phyloP scores from a whole-genome alignment of 768 basidiomycete species.

The Leccinum arenicola region DNA sequence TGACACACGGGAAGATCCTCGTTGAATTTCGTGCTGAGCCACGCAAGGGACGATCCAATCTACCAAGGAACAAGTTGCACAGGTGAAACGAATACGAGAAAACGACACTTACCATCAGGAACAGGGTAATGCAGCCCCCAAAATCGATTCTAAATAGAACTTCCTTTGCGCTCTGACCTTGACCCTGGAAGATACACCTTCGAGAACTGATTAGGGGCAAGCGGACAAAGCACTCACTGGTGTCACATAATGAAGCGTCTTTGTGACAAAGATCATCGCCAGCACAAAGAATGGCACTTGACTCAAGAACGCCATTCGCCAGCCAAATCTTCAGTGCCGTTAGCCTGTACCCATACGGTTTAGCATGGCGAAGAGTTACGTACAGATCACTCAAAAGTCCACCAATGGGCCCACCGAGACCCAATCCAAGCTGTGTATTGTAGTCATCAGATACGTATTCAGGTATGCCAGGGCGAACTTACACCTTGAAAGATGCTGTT shows the following conservation, averaged over 20 bases:
- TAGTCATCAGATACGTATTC: not conserved
- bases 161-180: conserved; percentile 58
- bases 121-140: conserved; percentile 59
- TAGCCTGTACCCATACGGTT: not conserved
- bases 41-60: conserved; percentile 61
- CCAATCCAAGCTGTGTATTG: conserved; percentile 19
- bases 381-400: conserved; percentile 22
- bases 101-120: conserved; percentile 47
- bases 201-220: not conserved
- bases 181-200: conserved; percentile 44
- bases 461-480: not conserved
- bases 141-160: conserved; percentile 80
- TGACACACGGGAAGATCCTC: conserved; percentile 55
- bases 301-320: conserved; percentile 74
- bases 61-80: conserved; percentile 13
- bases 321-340: conserved; percentile 38
- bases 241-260: conserved; percentile 59
- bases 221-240: conserved; percentile 42
- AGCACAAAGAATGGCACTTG: conserved; percentile 65
- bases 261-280: conserved; percentile 46
- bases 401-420: conserved; percentile 23
- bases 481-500: conserved; percentile 25
- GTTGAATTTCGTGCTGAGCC: conserved; percentile 70
- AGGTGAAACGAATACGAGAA: not conserved
- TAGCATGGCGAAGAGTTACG: not conserved